A percentile compares a stretch with the other conserved stretches of the same genome.
Conservation (phyloP, 164 flowering plant genomes). For the Umbellularia californica region DNA sequence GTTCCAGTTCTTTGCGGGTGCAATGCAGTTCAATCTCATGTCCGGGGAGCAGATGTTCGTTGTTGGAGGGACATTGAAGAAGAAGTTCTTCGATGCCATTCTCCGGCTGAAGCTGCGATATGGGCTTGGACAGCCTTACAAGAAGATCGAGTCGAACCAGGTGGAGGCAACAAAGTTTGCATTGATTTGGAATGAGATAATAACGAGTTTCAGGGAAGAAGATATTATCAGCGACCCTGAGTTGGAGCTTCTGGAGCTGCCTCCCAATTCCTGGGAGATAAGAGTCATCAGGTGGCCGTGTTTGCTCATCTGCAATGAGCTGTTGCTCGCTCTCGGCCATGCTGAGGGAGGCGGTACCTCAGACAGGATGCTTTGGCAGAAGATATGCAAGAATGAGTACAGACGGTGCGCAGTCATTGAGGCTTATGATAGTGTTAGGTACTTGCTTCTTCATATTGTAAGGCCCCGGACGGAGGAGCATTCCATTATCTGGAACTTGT, state of each 20-base stretch:
- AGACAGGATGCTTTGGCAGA: conserved; percentile 63
- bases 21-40: conserved; percentile 85
- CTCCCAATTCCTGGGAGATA: conserved; percentile 69
- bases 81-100: conserved; percentile 63
- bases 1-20: conserved; percentile 89
- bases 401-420: conserved; percentile 82
- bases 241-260: conserved; percentile 76
- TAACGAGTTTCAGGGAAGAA: conserved; percentile 68
- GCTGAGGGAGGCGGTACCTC: conserved; percentile 51
- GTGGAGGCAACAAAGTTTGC: conserved; percentile 79
- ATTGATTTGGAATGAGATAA: conserved; percentile 84
- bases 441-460: conserved; percentile 50
- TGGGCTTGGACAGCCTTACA: conserved; percentile 73
- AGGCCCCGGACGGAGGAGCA: conserved; percentile 55
- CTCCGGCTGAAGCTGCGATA: conserved; percentile 72
- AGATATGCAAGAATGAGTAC: conserved; percentile 74
- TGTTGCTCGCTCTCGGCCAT: conserved; percentile 77
- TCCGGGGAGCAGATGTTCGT: conserved; percentile 63
- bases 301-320: conserved; percentile 82
- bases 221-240: conserved; percentile 79
- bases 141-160: conserved; percentile 70
- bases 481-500: conserved; percentile 46
- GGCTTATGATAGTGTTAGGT: conserved; percentile 71
- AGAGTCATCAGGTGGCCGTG: conserved; percentile 97
- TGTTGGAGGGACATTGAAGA: conserved; percentile 34